These are phyloP conservation scores for Juglanconis oblonga DNA, from an alignment of 2,329 filamentous ascomycete species.

Conservation along the genomic window DNA sequence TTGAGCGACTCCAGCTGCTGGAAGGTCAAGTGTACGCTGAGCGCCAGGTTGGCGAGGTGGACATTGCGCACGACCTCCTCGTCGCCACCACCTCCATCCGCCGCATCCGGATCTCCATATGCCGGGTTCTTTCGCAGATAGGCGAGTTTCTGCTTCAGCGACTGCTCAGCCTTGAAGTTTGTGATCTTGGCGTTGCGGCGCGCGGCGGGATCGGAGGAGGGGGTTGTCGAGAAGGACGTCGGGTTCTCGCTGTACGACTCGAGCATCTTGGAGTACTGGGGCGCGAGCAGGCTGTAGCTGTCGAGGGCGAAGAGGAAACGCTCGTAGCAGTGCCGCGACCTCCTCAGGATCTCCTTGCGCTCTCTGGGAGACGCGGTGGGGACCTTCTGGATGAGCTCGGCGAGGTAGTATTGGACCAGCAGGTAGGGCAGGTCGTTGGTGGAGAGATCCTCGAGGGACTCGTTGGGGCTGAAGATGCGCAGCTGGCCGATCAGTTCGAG, in stretches of 20 bases:
- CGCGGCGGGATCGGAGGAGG: constrained; percentile 57
- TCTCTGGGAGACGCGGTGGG: constrained; percentile 50
- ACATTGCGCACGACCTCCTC: constrained; percentile 80
- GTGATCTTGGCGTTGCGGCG: constrained; percentile 82
- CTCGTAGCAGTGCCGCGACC: constrained; percentile 71
- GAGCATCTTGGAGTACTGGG: constrained; percentile 65
- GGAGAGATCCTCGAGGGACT: constrained; percentile 80
- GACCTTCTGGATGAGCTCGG: constrained; percentile 72
- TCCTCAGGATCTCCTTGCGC: constrained; percentile 60
- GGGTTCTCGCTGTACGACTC: constrained; percentile 72
- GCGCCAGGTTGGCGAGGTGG: constrained; percentile 71
- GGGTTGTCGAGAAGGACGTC: constrained; percentile 68
- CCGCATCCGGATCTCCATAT: constrained; percentile 49
- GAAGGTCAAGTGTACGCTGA: constrained; percentile 76
- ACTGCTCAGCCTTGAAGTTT: constrained; percentile 81
- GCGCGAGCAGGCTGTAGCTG: constrained; percentile 69
- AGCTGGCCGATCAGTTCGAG: constrained; percentile 65
- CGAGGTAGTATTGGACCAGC: constrained; percentile 72
- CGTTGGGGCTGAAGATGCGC: constrained; percentile 87
- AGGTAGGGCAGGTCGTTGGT: constrained; percentile 86
- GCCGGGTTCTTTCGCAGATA: constrained; percentile 44
- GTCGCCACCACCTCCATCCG: constrained; percentile 67
- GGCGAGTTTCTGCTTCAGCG: constrained; percentile 78
- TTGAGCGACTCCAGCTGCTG: constrained; percentile 83
- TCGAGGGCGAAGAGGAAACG: constrained; percentile 74